These are phyloP conservation scores for Hypoxylon subgilvum DNA, from an alignment of 495 filamentous ascomycete species.

Conservation along the genomic window DNA sequence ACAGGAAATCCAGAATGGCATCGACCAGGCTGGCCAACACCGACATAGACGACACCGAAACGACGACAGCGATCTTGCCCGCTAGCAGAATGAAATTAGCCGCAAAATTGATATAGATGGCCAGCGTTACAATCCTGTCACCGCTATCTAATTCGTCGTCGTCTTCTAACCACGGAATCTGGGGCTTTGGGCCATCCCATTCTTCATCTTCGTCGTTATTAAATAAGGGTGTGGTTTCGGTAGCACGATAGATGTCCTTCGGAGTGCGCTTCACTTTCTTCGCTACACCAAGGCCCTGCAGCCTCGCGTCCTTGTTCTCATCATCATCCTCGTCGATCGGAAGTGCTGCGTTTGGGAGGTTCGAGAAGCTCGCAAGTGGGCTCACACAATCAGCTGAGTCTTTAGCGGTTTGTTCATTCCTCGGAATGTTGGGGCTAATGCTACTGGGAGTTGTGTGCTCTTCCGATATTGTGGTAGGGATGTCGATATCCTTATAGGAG, in stretches of 20 bases:
- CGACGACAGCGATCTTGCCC: conserved; percentile 79
- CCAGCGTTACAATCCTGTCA: conserved; percentile 71
- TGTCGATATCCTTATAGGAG: conserved; percentile 52
- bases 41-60: conserved; percentile 81
- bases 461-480: conserved; percentile 65
- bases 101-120: conserved; percentile 85
- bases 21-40: conserved; percentile 90
- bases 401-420: not conserved
- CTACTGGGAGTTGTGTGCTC: conserved; percentile 32
- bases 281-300: not conserved
- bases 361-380: conserved; percentile 16
- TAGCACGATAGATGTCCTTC: conserved; percentile 78
- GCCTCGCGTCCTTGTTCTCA: conserved; percentile 21
- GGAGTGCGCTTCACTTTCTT: conserved; percentile 76
- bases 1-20: conserved; percentile 84
- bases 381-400: conserved; percentile 2
- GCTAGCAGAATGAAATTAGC: conserved; percentile 80
- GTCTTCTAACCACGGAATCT: conserved; percentile 61
- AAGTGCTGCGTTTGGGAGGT: conserved; percentile 30
- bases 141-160: conserved; percentile 66
- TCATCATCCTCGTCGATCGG: conserved; percentile 19
- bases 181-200: conserved; percentile 46
- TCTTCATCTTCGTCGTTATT: conserved; percentile 44
- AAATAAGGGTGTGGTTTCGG: conserved; percentile 71
- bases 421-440: conserved; percentile 7